Percentiles rank a stretch among this genome's conserved stretches.
Conservation (phyloP, 352 stramenopile genomes). For the Phytopythium cucurbitacearum region DNA sequence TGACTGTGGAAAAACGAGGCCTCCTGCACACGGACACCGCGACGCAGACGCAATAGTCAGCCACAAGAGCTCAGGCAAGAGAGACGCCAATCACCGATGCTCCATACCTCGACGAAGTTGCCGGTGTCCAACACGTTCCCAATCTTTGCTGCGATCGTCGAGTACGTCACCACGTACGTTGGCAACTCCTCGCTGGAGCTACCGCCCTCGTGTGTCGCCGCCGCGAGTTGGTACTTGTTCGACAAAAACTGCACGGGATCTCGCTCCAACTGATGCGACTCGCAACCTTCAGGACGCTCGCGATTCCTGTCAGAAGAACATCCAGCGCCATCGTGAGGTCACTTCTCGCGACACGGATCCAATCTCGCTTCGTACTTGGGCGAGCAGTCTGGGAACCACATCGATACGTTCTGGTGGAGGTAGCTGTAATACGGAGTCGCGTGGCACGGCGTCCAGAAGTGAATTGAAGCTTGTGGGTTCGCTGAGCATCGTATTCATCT, state of each 20-base stretch:
- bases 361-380: conserved; percentile 36
- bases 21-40: conserved; percentile 16
- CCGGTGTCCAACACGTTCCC: conserved; percentile 33
- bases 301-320: conserved; percentile 42
- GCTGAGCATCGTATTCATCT: conserved; percentile 9
- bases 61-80: not conserved
- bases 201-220: conserved; percentile 11
- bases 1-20: conserved; percentile 68
- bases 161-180: conserved; percentile 65
- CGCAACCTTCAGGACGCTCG: conserved; percentile 43
- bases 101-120: conserved; percentile 43
- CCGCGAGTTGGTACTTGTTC: conserved; percentile 47
- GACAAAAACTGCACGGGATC: conserved; percentile 47
- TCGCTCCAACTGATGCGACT: conserved; percentile 63
- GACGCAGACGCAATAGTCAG: not conserved
- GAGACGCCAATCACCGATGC: not conserved
- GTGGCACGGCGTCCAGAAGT: conserved; percentile 86
- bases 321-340: not conserved
- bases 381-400: conserved; percentile 86
- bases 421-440: conserved; percentile 87
- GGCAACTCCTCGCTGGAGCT: conserved; percentile 32
- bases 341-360: not conserved
- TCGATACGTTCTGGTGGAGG: conserved; percentile 74
- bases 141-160: conserved; percentile 43
- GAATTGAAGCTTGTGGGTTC: conserved; percentile 44